Conservation (phyloP, 129 eudicot genomes). For the Solidago caesia region DNA sequence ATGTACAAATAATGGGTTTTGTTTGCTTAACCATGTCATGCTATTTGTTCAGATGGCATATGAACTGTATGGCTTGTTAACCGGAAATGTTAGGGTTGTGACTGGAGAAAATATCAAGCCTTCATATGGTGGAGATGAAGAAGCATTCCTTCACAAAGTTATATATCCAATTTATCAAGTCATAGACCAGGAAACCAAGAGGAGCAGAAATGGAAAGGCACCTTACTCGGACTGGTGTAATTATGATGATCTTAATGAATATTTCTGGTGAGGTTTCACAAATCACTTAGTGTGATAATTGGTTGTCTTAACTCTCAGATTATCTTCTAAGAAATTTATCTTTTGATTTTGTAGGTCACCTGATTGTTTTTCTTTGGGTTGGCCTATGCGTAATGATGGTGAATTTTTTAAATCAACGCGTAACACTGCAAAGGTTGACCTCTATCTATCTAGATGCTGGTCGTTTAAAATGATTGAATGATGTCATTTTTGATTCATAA, state of each 20-base stretch:
- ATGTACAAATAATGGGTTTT: neutral
- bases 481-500: neutral
- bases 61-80: conserved; percentile 91
- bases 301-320: neutral
- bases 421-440: conserved; percentile 42
- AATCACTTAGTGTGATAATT: neutral
- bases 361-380: conserved; percentile 94
- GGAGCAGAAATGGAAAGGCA: conserved; percentile 81
- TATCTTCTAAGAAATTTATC: neutral
- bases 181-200: conserved; percentile 80
- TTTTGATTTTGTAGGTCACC: conserved; percentile 60
- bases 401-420: conserved; percentile 88
- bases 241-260: conserved; percentile 89
- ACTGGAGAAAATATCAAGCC: conserved; percentile 99
- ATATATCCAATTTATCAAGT: conserved; percentile 91
- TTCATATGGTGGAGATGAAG: conserved; percentile 98
- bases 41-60: conserved; percentile 74
- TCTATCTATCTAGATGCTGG: conserved; percentile 17
- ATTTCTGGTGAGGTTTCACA: conserved; percentile 64
- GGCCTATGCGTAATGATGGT: conserved; percentile 99
- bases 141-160: conserved; percentile 83
- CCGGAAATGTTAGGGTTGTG: conserved; percentile 91
- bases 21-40: neutral
- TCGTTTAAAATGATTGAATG: neutral
- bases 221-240: conserved; percentile 95